Base-by-base conservation (phyloP, 768 basidiomycete genomes). In the Lactifluus volemus region DNA sequence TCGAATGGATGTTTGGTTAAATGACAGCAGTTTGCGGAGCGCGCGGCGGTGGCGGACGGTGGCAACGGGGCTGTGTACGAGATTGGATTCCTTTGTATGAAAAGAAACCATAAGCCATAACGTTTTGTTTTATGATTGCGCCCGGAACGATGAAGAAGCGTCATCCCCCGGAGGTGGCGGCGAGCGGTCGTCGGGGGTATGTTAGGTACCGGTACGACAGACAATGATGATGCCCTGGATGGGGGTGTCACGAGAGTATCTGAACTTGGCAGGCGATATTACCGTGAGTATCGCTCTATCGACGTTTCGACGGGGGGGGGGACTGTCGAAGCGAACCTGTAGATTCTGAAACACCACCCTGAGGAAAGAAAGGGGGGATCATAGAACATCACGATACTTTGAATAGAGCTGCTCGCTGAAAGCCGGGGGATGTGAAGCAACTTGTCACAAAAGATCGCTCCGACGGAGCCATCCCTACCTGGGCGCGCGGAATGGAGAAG, bases 341-440 rank as follows among this genome's bases (percentile, higher is more conserved):
- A 54, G 42, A 47, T 53, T 61, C 55, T 52, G 60, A 61, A 61
- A 61, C 60, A 15, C 42, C 50, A 15, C 42, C 25, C 55, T 61
- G 55, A 19, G 60, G 57, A 61, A 61, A 45, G 50, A 56, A 9
- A 57, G 55, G 50, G 38, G 42, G 45, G 49, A 52, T 32, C 49
- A 57, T 57, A 49, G 39, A 49, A 56, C 44, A 44, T 56, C 54
- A 34, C 56, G 54, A 47, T 56, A 11, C 11, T 12, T 47, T 25
- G 38, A 51, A 51, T 49, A 49, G 25, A 25, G 42, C 60, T 45
- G 49, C 32, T 34, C 47, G 49, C 49, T 47, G 55, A 61, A 50
- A 36, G 25, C 25, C 36, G 9, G 49, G 53, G 60, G 30, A 36
- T 57, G 60, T 57, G 60, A 61, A 48, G 50, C 42, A 25, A 30